These are phyloP conservation scores for Starmerella geochares DNA, from an alignment of 805 yeast species.

Conservation along the genomic window DNA sequence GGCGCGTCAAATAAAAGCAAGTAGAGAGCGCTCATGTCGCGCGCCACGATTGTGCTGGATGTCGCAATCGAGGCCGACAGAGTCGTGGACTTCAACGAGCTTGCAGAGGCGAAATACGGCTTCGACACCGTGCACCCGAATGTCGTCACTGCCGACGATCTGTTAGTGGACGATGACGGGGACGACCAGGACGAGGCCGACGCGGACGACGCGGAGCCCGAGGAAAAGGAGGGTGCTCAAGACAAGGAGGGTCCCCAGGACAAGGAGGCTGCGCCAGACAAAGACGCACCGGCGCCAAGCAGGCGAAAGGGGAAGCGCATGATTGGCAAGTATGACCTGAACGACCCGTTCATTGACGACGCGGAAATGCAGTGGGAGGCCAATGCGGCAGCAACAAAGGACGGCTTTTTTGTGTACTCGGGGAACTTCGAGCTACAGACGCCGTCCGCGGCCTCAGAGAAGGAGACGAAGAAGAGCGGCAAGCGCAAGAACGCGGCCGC, in stretches of 20 bases:
- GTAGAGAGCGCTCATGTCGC: too few species aligned
- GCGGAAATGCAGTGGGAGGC: slow-evolving; percentile 87
- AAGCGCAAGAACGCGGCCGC: slow-evolving; percentile 14
- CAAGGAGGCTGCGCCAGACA: neutral
- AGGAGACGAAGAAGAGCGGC: slow-evolving; percentile 19
- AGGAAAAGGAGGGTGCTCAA: neutral
- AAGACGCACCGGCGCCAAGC: slow-evolving; percentile 11
- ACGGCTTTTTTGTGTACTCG: slow-evolving; percentile 90
- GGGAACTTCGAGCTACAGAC: slow-evolving; percentile 54
- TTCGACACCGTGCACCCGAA: slow-evolving; percentile 62
- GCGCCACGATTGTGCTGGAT: slow-evolving; percentile 19
- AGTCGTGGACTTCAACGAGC: slow-evolving; percentile 54
- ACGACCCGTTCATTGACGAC: slow-evolving; percentile 96
- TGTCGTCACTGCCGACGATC: slow-evolving; percentile 48
- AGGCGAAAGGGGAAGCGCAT: slow-evolving; percentile 26
- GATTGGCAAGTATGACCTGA: slow-evolving; percentile 56
- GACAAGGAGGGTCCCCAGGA: neutral
- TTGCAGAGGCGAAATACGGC: slow-evolving; percentile 79
- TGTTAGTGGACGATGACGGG: slow-evolving; percentile 41
- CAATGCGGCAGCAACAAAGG: slow-evolving; percentile 81
- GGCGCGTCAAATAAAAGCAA: neutral
- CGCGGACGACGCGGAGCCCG: slow-evolving; percentile 4
- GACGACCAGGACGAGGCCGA: slow-evolving; percentile 33
- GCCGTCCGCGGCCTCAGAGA: slow-evolving; percentile 15
- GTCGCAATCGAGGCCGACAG: slow-evolving; percentile 31